Evolutionary conservation across 495 filamentous ascomycete species (phyloP).

Genomic region (Hyphodiscus hymeniophilus): DNA sequence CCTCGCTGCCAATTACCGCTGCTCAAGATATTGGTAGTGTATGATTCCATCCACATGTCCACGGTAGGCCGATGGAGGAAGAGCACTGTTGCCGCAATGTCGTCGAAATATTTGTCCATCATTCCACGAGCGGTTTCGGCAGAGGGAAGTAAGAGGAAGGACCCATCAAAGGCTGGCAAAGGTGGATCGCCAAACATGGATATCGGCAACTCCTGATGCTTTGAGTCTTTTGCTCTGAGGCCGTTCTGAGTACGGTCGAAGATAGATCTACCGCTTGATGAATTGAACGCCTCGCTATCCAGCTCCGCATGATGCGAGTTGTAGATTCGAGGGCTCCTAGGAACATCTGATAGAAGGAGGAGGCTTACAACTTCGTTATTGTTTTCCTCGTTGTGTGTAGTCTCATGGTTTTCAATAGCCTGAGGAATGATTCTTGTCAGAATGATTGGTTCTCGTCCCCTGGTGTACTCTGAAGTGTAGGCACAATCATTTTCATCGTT

Average conservation of each 20-base stretch:
- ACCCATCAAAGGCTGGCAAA: conserved; percentile 22
- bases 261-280: conserved; percentile 6
- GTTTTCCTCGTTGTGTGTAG: not conserved
- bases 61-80: conserved; percentile 32
- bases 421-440: not conserved
- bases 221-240: conserved; percentile 15
- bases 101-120: conserved; percentile 29
- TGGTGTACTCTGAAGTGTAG: conserved; percentile 9
- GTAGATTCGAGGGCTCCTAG: not conserved
- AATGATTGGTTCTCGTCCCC: conserved; percentile 11
- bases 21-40: no score
- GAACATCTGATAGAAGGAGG: not conserved
- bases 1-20: no score
- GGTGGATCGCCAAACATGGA: conserved; percentile 27
- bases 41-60: conserved; percentile 24
- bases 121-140: conserved; percentile 20
- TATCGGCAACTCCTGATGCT: conserved; percentile 25
- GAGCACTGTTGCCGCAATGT: conserved; percentile 28
- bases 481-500: conserved; percentile 4
- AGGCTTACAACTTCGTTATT: not conserved
- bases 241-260: conserved; percentile 1
- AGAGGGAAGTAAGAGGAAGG: conserved; percentile 22
- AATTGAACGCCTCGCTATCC: conserved; percentile 24
- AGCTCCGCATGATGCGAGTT: conserved; percentile 34
- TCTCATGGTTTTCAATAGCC: not conserved